Percentiles rank a stretch among this genome's conserved stretches.
Evolutionary conservation across 805 yeast species (phyloP).

Genomic region (Ogataea zsoltii): DNA sequence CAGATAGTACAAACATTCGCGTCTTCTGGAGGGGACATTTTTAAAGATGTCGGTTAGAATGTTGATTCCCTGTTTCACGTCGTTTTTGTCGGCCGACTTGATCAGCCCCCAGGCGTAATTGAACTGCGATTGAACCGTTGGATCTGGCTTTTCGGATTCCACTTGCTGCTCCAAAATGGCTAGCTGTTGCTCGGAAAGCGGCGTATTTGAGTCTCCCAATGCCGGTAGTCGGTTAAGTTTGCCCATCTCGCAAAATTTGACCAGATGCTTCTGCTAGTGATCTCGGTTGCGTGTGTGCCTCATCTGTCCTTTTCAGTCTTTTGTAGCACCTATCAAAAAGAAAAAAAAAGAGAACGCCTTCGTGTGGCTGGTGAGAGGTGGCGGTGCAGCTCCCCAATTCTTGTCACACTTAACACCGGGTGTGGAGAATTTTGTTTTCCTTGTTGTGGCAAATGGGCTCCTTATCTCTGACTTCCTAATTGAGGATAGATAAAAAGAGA

Average conservation of each 20-base stretch:
- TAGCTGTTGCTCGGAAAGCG: constrained; percentile 73
- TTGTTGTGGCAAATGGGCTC: not conserved
- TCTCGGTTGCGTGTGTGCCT: too few relatives aligned
- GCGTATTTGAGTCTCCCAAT: constrained; percentile 36
- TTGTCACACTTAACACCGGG: too few relatives aligned
- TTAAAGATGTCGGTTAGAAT: constrained; percentile 70
- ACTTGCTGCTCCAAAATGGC: constrained; percentile 76
- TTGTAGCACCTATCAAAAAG: too few relatives aligned
- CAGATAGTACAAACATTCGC: constrained; percentile 87
- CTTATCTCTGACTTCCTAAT: constrained; percentile 7
- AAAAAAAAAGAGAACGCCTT: too few relatives aligned
- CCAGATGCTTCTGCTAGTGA: too few relatives aligned
- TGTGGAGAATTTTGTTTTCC: too few relatives aligned
- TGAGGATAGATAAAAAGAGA: not conserved
- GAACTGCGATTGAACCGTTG: constrained; percentile 81
- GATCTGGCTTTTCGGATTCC: constrained; percentile 74
- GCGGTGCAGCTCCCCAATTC: not conserved
- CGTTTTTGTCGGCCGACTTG: constrained; percentile 60
- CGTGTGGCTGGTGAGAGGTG: constrained; percentile 2
- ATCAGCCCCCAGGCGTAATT: constrained; percentile 96
- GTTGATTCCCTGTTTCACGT: constrained; percentile 78
- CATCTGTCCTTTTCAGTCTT: too few relatives aligned
- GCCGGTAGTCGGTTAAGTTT: constrained; percentile 33
- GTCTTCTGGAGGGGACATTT: constrained; percentile 76
- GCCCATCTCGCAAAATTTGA: constrained; percentile 19